Base-by-base conservation (phyloP, 208 protist genomes). In the Wallacemonas collosoma region DNA sequence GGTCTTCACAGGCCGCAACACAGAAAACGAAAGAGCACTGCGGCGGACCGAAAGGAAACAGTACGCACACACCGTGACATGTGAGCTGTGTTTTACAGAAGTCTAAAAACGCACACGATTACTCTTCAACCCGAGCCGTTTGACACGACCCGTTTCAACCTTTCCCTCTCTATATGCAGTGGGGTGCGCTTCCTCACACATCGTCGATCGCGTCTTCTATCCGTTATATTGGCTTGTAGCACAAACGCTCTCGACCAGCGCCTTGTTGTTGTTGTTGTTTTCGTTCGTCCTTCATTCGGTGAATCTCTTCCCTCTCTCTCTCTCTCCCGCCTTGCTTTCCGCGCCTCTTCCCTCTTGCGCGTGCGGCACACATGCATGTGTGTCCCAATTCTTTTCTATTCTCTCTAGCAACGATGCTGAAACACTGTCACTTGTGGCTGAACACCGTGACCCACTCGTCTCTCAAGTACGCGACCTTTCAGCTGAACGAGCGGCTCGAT, bases 401-500 rank as follows among this genome's bases (percentile, higher is more conserved):
- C 48, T 36, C 48, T 17, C 11, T 44, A 62, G 9, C 38, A 62
- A 15, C 6, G 17, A 85, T 87, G 79, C 51, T 90, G 40, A 58
- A 55, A 7, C 14, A 65, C 4, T 70, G 61, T 12, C 41, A 73
- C 14, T 9, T 48, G 0, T 57, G 9, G 7, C 44, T 82, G 40
- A 60, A 60, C 14, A 45, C 77, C 3, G 75, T 82, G n/a, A 77
- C 71, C 6, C 61, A 66, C 17, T 40, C 75, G 5, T 58, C 69
- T 3, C 75, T 89, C 35, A 69, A 61, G 12, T 65, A 76, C 7
- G 75, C 84, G 9, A 71, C 79, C 1, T 68, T 68, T 2, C 77
- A 86, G 47, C 79, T 97, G 3, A 94, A 95, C 62, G 50, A 17
- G 0, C 57, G 93, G 9, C 71, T 96, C 8, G 87, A 93, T 68